A percentile compares a stretch with the other conserved stretches of the same genome.
phyloP scores from a whole-genome alignment of 768 basidiomycete genomes.

The Naganishia antarctica region DNA sequence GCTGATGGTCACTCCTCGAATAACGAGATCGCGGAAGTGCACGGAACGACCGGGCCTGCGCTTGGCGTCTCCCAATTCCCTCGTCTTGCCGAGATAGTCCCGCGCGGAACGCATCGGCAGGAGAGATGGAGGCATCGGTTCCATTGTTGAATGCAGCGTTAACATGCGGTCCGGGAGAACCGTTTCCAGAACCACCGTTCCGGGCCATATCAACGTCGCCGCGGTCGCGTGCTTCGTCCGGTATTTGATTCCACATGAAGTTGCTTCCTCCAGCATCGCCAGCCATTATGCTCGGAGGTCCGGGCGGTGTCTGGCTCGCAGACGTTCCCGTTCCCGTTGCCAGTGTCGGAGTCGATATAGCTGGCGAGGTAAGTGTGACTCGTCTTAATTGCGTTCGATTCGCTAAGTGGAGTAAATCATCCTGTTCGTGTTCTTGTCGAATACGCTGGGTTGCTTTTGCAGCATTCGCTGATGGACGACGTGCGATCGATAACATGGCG shows the following conservation, averaged over 20 bases:
- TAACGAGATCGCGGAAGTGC: neutral
- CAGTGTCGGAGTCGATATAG: conserved; percentile 19
- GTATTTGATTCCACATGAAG: neutral
- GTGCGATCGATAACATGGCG: conserved; percentile 31
- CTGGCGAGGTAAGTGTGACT: conserved; percentile 27
- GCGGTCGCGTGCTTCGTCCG: neutral
- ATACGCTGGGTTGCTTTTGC: neutral
- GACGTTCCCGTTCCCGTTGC: conserved; percentile 6
- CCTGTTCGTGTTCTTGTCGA: conserved; percentile 31
- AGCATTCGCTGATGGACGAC: neutral
- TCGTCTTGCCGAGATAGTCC: conserved; percentile 3
- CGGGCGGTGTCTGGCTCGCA: conserved; percentile 3
- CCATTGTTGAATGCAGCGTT: conserved; percentile 5
- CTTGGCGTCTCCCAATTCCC: neutral
- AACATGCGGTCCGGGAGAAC: neutral
- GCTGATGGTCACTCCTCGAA: neutral
- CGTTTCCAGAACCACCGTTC: neutral
- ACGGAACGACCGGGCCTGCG: neutral
- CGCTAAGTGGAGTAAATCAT: conserved; percentile 43
- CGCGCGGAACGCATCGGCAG: neutral
- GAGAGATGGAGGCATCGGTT: neutral
- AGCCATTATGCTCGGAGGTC: neutral
- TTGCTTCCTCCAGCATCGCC: neutral
- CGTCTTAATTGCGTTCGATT: conserved; percentile 36
- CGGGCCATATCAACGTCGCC: neutral